Evolutionary conservation across 768 basidiomycete genomes (phyloP), one percentile per base, ranked within the genome.

Genomic region (Leccinum rimulosum): DNA sequence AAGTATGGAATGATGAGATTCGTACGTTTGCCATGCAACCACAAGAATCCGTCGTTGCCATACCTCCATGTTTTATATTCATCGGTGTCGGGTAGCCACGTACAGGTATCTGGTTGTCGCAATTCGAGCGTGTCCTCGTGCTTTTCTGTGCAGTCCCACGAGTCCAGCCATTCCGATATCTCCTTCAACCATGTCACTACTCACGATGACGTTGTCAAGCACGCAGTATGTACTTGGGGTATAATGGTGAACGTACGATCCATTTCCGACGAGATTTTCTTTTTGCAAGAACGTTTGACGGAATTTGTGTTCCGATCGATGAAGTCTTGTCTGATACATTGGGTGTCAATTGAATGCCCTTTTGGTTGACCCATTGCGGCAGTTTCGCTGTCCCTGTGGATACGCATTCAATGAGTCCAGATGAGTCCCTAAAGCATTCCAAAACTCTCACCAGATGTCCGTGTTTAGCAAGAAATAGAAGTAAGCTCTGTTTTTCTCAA

Each of bases 181-280:
- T 31, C 31, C 9, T 10, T 31, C 31, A 31, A 31, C 10, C 10
- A 4, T 31, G 0, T 31, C 0, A 10, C 31, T 31, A 7, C 68
- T 81, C 48, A 68, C 22, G 22, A 22, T 25, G 35, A n/a, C 22
- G 11, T n/a, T 47, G n/a, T 47, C 17, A 47, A 47, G 8, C 3
- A 9, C 15, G 45, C 8, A 43, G n/a, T 2, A 35, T 3, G 12
- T 22, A 6, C 10, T 11, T 11, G 10, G 4, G 4, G 22, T 47
- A 43, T 9, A 19, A 10, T 6, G 19, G 22, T 3, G 8, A 5
- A 47, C 45, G 19, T 3, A 47, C 45, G 10, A 47, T 47, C 45
- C 22, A 25, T 11, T 25, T 47, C 45, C 0, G 19, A 47, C 45
- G 22, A 19, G 45, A n/a, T 47, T 3, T 11, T 19, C 10, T 9